Base-by-base conservation (phyloP, 164 flowering plant species). In the Amborella trichopoda region DNA sequence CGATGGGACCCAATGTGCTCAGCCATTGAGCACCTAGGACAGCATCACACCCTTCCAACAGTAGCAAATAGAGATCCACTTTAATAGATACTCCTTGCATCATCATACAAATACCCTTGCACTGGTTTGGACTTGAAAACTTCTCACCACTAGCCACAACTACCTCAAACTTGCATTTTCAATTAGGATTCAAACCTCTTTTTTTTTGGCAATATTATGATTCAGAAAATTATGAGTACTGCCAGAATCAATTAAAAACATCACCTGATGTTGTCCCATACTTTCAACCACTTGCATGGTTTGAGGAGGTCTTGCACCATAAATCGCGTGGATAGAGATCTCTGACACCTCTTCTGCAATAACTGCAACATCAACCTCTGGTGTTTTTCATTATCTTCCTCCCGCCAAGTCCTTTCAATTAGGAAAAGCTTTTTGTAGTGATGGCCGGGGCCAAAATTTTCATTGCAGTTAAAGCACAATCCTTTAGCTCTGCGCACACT, bases 51-150 rank as follows among this genome's bases (percentile, higher is more conserved):
- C 48, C 48, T 10, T 5, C 28, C 1, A 44, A 10, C 17, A 30
- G 48, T 23, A 44, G 48, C 1, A 25, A 30, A 26, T 25, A 44
- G 11, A 44, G 16, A 44, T 44, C 48, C n/a, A 44, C 48, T 0
- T 11, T 12, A 4, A 44, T 23, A 19, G 28, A 19, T 3, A 23
- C 28, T 23, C 28, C 18, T 0, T 44, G 14, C 12, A 44, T 9
- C 16, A 23, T n/a, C 48, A 44, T 6, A n/a, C 8, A 11, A 3
- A 44, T 30, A 30, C 16, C 47, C 18, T 24, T 24, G 4, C 48
- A 44, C 6, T 2, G 2, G 1, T 23, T 10, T 2, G n/a, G 2
- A n/a, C 48, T 23, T 0, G 28, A 3, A 5, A 44, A 6, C 16
- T 26, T 44, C 9, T 23, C 27, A 3, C 32, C 28, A 24, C 16